A percentile compares a stretch with the other conserved stretches of the same genome.
Conservation (phyloP, 805 yeast species). For the Spathaspora boniae region DNA sequence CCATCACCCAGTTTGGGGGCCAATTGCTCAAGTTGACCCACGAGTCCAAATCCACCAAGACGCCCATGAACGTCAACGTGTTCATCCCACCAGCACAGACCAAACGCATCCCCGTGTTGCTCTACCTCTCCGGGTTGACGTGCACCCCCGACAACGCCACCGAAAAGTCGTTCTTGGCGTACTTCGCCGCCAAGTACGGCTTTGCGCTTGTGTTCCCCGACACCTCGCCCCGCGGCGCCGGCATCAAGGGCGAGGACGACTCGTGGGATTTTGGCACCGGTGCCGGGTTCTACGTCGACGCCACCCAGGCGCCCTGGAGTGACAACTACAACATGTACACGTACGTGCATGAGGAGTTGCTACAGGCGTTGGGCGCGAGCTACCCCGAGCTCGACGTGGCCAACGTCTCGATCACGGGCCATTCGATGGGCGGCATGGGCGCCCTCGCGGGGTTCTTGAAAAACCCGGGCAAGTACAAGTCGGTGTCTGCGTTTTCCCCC, state of each 20-base stretch:
- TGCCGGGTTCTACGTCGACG: constrained; percentile 92
- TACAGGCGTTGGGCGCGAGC: constrained; percentile 43
- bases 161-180: constrained; percentile 87
- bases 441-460: constrained; percentile 67
- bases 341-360: constrained; percentile 74
- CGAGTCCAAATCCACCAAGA: constrained; percentile 57
- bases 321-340: constrained; percentile 81
- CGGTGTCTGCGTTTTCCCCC: constrained; percentile 90
- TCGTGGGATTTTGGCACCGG: constrained; percentile 90
- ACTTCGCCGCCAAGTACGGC: constrained; percentile 75
- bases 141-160: constrained; percentile 92
- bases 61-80: constrained; percentile 80
- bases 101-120: constrained; percentile 60
- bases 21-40: constrained; percentile 72
- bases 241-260: constrained; percentile 75
- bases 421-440: constrained; percentile 98
- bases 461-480: constrained; percentile 68
- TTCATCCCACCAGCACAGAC: constrained; percentile 59
- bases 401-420: constrained; percentile 82
- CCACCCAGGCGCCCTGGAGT: constrained; percentile 69
- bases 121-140: constrained; percentile 85
- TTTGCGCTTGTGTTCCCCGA: constrained; percentile 92
- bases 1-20: constrained; percentile 70
- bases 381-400: constrained; percentile 55
- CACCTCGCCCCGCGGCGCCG: constrained; percentile 90